These are phyloP conservation scores for Tieghemiomyces parasiticus DNA, from an alignment of 192 early-diverging fungal species.

Conservation along the genomic window DNA sequence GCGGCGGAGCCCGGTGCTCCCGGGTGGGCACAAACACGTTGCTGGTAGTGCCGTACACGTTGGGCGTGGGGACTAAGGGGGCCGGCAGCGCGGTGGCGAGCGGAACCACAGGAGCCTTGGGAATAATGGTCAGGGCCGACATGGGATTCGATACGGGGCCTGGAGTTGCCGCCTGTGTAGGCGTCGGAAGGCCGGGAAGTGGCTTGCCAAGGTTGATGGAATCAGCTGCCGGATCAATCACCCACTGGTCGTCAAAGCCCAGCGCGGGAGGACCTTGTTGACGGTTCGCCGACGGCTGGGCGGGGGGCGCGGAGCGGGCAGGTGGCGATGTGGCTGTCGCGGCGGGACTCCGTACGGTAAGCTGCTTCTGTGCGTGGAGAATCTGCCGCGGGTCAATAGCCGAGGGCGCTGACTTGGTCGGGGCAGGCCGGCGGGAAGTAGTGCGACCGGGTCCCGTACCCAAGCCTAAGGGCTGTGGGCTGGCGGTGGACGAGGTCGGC, in stretches of 20 bases:
- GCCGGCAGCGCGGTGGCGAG: slow-evolving; percentile 2
- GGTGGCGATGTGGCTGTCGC: not conserved
- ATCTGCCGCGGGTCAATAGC: slow-evolving; percentile 28
- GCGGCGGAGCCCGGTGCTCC: slow-evolving; percentile 1
- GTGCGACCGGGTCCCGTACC: slow-evolving; percentile 19
- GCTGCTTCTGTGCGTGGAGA: slow-evolving; percentile 23
- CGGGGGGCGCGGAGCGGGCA: not conserved
- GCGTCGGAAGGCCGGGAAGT: not conserved
- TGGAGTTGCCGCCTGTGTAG: not conserved
- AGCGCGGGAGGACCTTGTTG: not conserved
- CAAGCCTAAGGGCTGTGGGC: slow-evolving; percentile 21
- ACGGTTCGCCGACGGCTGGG: not conserved
- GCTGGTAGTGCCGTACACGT: not conserved
- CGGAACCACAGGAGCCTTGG: not conserved
- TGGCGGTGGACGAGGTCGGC: not conserved
- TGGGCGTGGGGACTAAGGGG: slow-evolving; percentile 6
- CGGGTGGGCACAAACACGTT: not conserved
- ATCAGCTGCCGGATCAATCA: not conserved
- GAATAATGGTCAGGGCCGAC: not conserved
- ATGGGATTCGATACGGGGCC: not conserved
- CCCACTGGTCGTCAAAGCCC: slow-evolving; percentile 3
- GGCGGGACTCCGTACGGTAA: not conserved
- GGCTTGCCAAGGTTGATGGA: too few species aligned
- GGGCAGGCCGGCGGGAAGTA: slow-evolving; percentile 5
- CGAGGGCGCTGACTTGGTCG: slow-evolving; percentile 15